Base-by-base conservation (phyloP, 2,329 filamentous ascomycete species). In the Colletotrichum shisoi region DNA sequence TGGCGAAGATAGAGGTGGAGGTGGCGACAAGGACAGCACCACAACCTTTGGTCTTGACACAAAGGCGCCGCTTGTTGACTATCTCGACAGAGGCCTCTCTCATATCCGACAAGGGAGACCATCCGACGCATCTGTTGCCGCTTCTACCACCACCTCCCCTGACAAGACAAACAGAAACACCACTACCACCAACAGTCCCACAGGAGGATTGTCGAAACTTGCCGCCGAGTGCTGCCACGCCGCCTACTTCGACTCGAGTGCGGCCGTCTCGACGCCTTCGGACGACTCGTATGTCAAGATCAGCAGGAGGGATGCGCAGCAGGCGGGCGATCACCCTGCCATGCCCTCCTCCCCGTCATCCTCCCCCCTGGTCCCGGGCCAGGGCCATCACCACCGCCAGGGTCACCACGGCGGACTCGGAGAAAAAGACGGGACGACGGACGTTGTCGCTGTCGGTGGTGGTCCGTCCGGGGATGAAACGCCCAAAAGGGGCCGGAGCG, bases 51-150 rank as follows among this genome's bases (percentile, higher is more conserved):
- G 11, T 48, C 80, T 81, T 70, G 79, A 80, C 37, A 74, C 79
- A 17, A 83, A 82, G 70, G 81, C 80, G 8, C 79, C 81, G 46
- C 79, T 84, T 73, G 78, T 84, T n/a, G 78, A 79, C 60, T 81
- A 83, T 67, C 79, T 86, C 39, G 80, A 83, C 62, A 77, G 79
- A 57, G 81, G 81, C 8, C 74, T 83, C 24, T 75, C 74, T n/a
- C 81, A 81, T 72, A 79, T 84, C 71, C 78, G 80, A 52, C 75
- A 75, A 56, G 73, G 71, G 57, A 37, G 56, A 56, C 58, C 39
- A 27, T 44, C 59, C 42, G 44, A 48, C 34, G 27, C 56, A 9
- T 42, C 44, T 19, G 40, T 48, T 24, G 40, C n/a, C 1, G 17
- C 49, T n/a, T 37, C 49, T 51, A 7, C 21, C 17, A 19, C 37